phyloP scores from a whole-genome alignment of 192 early-diverging fungal genomes.

The Cetraspora pellucida region DNA sequence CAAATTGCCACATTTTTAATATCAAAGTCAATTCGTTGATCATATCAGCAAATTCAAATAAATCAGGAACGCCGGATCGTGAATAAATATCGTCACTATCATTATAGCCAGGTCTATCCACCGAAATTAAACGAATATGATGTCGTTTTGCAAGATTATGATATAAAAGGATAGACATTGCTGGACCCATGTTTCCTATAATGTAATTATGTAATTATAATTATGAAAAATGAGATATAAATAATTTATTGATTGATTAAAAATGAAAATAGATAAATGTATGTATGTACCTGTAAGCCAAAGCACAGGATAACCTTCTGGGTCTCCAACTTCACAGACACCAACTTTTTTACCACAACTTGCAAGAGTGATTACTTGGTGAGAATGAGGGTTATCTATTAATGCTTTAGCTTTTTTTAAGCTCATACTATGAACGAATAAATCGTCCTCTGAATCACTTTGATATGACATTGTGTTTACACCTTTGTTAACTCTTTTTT shows the following conservation, averaged over 20 bases:
- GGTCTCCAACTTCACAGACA: slow-evolving; percentile 26
- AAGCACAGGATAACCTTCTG: slow-evolving; percentile 26
- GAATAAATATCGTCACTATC: slow-evolving; percentile 21
- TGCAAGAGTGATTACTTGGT: slow-evolving; percentile 27
- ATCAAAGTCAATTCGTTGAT: slow-evolving; percentile 30
- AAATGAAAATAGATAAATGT: neutral
- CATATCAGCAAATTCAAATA: slow-evolving; percentile 33
- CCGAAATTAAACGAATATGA: slow-evolving; percentile 17
- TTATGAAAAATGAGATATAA: neutral
- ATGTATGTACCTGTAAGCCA: slow-evolving; percentile 28
- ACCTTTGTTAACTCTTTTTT: no score
- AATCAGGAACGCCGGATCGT: slow-evolving; percentile 10
- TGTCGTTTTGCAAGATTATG: slow-evolving; percentile 21
- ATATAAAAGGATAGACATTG: slow-evolving; percentile 30
- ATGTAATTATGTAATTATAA: neutral
- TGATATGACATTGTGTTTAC: neutral
- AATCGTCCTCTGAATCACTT: slow-evolving; percentile 17
- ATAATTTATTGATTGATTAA: neutral
- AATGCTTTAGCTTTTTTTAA: slow-evolving; percentile 30
- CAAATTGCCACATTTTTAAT: slow-evolving; percentile 25
- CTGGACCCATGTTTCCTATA: slow-evolving; percentile 33
- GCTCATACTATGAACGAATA: slow-evolving; percentile 12
- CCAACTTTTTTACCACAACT: slow-evolving; percentile 23
- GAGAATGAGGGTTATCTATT: slow-evolving; percentile 25
- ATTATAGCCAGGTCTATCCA: slow-evolving; percentile 33